These are phyloP conservation scores for Immersiella caudata DNA, from an alignment of 495 filamentous ascomycete species.

Conservation along the genomic window DNA sequence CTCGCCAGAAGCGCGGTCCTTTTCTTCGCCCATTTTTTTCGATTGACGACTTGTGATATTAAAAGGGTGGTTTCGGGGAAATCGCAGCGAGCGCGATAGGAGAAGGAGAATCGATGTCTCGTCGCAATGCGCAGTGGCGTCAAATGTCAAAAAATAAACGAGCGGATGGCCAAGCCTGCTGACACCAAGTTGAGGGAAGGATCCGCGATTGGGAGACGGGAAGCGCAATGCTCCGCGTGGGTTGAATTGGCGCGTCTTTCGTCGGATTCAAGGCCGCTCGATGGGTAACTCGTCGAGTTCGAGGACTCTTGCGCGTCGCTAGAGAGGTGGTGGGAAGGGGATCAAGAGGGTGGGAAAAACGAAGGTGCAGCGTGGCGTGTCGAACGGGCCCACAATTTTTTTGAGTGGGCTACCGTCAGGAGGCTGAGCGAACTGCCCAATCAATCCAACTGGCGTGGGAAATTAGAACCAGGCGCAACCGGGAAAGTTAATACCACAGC, in stretches of 20 bases:
- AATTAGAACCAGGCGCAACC: conserved; percentile 31
- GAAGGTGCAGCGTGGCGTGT: neutral
- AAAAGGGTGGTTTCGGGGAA: conserved; percentile 6
- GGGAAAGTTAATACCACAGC: conserved; percentile 13
- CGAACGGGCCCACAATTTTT: conserved; percentile 16
- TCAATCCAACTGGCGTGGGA: conserved; percentile 30
- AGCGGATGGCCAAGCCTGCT: conserved; percentile 43
- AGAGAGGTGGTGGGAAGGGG: conserved; percentile 13
- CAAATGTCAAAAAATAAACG: conserved; percentile 28
- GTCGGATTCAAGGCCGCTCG: neutral
- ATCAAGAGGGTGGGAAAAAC: neutral
- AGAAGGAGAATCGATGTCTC: conserved; percentile 10
- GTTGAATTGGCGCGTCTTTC: neutral
- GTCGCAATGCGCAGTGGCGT: conserved; percentile 10
- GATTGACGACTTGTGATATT: conserved; percentile 1
- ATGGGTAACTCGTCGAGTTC: conserved; percentile 1
- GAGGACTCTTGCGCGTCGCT: conserved; percentile 4
- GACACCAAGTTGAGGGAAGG: conserved; percentile 21
- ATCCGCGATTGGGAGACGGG: neutral
- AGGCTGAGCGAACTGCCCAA: conserved; percentile 25
- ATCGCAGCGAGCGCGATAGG: neutral
- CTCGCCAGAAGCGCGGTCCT: conserved; percentile 78
- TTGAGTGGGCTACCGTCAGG: conserved; percentile 17
- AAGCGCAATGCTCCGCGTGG: neutral
- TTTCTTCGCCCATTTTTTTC: conserved; percentile 62